These are phyloP conservation scores for Mucor racemosus DNA, from an alignment of 371 early-diverging fungal genomes.

Conservation along the genomic window DNA sequence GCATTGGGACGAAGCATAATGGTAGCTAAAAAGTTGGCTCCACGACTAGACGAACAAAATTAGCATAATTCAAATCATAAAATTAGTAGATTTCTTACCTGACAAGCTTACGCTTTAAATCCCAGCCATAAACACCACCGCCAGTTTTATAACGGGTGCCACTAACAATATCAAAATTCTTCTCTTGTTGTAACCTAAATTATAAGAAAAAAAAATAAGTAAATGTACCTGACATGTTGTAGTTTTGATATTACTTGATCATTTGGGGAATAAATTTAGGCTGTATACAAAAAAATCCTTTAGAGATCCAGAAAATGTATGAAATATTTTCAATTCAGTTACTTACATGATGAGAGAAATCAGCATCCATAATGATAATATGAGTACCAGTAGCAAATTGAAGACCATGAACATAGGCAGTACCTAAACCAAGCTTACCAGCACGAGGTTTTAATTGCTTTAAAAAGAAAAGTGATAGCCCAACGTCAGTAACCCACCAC, in stretches of 20 bases:
- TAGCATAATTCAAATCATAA: no score
- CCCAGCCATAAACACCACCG: slow-evolving; percentile 99
- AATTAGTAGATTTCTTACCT: slow-evolving; percentile 48
- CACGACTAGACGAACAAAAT: slow-evolving; percentile 67
- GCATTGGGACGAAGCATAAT: slow-evolving; percentile 90
- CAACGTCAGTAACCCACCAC: neutral
- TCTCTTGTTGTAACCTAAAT: slow-evolving; percentile 74
- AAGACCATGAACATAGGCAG: slow-evolving; percentile 97
- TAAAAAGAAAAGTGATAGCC: neutral
- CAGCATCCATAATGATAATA: slow-evolving; percentile 99
- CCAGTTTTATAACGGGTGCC: slow-evolving; percentile 92
- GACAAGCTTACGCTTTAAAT: slow-evolving; percentile 95
- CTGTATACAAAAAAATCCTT: slow-evolving; percentile 41
- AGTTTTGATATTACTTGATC: slow-evolving; percentile 59
- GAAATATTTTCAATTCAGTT: neutral
- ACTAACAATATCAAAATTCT: slow-evolving; percentile 93
- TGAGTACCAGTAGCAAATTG: slow-evolving; percentile 93
- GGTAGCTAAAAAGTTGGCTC: slow-evolving; percentile 97
- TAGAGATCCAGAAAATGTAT: neutral
- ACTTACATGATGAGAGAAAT: slow-evolving; percentile 96
- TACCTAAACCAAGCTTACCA: slow-evolving; percentile 95
- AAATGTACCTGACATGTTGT: neutral
- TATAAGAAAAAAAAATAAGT: neutral
- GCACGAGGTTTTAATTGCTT: slow-evolving; percentile 88
- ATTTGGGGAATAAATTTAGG: slow-evolving; percentile 98